Evolutionary conservation across 2,329 filamentous ascomycete genomes (phyloP), one percentile per base, ranked within the genome.

Genomic region (Aspergillus brunneoviolaceus): DNA sequence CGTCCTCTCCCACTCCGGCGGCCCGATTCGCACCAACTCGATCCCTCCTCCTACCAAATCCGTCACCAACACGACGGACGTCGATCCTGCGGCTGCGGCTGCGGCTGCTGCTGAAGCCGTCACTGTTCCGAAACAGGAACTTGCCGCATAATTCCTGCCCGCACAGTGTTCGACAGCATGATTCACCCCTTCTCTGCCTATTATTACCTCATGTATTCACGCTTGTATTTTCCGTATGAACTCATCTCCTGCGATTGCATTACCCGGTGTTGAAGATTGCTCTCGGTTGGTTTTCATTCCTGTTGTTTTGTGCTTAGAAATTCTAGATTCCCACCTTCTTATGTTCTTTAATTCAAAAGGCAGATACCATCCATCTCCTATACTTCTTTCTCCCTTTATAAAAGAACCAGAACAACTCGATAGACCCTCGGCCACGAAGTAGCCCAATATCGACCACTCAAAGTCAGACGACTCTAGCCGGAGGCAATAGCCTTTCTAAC

Each of bases 11-110:
- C 14, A 65, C 49, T 67, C 64, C 11, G 66, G 68, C 23, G 74
- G 74, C 23, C 74, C 74, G 1, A 72, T 76, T 45, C 73, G 74
- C 50, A 74, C 72, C 27, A 69, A 67, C 52, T 69, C 70, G 50
- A 67, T 73, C 52, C 70, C 74, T 2, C 65, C 63, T 19, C 66
- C 69, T 12, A 48, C 64, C 3, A 71, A 68, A 55, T 31, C 62
- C 2, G 66, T 67, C 14, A 48, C 59, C 33, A 65, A 67, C 42
- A 60, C 63, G 42, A 64, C 69, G 7, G 52, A 70, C 45, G 45
- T 67, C 23, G 70, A 71, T 42, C 29, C 65, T 19, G 57, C 70
- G 35, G 60, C 63, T 25, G 55, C 68, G 5, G 63, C 60, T 51
- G 56, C 70, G 35, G 60, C 69, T 6, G 63, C 60, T 51, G 23